phyloP scores from a whole-genome alignment of 163 green algal species.

The Botryococcus braunii region DNA sequence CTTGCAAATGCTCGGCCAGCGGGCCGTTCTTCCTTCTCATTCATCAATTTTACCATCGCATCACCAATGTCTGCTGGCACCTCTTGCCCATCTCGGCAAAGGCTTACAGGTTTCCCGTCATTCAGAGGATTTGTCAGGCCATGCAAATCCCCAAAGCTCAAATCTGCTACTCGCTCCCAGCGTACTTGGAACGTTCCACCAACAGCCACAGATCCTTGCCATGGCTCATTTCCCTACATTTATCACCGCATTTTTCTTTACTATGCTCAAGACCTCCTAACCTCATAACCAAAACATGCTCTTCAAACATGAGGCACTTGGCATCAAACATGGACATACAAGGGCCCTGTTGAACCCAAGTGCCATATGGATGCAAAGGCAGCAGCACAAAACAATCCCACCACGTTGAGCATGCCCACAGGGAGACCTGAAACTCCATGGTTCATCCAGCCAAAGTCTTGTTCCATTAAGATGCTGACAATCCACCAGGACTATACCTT shows the following conservation, averaged over 20 bases:
- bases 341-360: too few species aligned
- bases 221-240: constrained; percentile 1
- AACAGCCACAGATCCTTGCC: constrained; percentile 11
- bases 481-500: too few species aligned
- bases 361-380: too few species aligned
- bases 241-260: too few species aligned
- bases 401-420: too few species aligned
- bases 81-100: constrained; percentile 37
- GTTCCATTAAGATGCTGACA: too few species aligned
- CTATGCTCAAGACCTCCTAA: not conserved
- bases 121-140: constrained; percentile 39
- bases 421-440: too few species aligned
- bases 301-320: not conserved
- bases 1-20: constrained; percentile 6
- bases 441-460: too few species aligned
- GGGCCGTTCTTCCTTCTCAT: constrained; percentile 13
- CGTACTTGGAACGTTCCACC: constrained; percentile 28
- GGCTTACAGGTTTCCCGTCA: constrained; percentile 34
- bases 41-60: constrained; percentile 19
- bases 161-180: constrained; percentile 25
- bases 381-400: not conserved
- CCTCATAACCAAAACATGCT: not conserved
- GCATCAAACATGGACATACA: too few species aligned
- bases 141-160: constrained; percentile 33
- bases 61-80: constrained; percentile 16